Evolutionary conservation across 306 rosid genomes (phyloP).

Genomic region (Quillaja saponaria): DNA sequence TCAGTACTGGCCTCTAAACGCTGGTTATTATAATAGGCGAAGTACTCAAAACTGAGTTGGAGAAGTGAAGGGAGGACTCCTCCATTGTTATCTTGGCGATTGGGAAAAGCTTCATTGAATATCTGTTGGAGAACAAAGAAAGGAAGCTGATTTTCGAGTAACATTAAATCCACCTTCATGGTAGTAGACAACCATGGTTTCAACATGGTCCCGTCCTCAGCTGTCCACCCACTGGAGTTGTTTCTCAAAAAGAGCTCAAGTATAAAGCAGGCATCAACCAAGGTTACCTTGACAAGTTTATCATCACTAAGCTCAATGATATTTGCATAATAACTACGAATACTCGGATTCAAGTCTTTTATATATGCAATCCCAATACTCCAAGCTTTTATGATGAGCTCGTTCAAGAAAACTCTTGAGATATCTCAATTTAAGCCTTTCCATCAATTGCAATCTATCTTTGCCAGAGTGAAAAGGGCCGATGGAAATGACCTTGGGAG

Average conservation of each 20-base stretch:
- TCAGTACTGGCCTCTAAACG: not conserved
- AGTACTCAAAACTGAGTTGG: not conserved
- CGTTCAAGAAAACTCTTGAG: not conserved
- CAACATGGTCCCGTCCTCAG: not conserved
- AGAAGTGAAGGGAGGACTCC: not conserved
- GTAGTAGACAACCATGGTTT: not conserved
- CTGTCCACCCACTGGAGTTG: not conserved
- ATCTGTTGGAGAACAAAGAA: constrained; percentile 12
- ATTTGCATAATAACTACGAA: not conserved
- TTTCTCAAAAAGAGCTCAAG: not conserved
- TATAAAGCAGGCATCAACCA: constrained; percentile 12
- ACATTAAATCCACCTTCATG: not conserved
- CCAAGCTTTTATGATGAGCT: not conserved
- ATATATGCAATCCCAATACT: not conserved
- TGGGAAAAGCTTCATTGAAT: not conserved
- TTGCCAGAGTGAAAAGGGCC: too few relatives aligned
- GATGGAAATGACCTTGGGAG: not conserved
- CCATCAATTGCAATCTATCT: too few relatives aligned
- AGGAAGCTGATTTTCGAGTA: constrained; percentile 26
- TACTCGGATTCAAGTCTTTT: not conserved
- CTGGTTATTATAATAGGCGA: not conserved
- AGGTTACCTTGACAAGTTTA: not conserved
- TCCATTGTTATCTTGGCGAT: rapidly evolving
- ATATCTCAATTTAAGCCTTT: too few relatives aligned
- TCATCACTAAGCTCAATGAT: not conserved